Conservation (phyloP, 345 rosid species). For the Syzygium jambos region DNA sequence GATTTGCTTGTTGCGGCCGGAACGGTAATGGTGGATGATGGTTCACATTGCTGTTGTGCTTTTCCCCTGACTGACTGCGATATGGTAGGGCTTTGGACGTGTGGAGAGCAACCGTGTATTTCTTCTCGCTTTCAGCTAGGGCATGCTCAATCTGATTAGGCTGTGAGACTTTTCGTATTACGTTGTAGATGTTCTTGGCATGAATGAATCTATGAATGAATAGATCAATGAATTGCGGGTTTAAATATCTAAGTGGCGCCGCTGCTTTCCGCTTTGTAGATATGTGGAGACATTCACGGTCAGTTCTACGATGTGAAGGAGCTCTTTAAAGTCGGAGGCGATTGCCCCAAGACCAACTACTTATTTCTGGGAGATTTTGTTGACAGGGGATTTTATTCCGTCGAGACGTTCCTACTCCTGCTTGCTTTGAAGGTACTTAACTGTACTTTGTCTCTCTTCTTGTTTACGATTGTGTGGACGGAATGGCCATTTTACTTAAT, state of each 20-base stretch:
- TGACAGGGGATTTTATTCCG: conserved; percentile 93
- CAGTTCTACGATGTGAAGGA: conserved; percentile 98
- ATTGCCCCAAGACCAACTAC: conserved; percentile 94
- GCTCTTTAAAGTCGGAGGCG: conserved; percentile 95
- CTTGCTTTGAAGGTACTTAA: conserved; percentile 82
- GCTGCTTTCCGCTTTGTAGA: conserved; percentile 19
- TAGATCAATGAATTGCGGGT: background rate
- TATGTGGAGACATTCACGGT: conserved; percentile 98
- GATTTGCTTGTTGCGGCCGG: background rate
- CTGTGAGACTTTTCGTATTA: background rate
- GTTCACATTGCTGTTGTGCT: background rate
- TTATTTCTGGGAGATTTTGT: conserved; percentile 98
- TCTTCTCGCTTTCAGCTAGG: background rate
- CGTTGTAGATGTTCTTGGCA: background rate
- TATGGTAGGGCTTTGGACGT: background rate
- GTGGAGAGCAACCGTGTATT: background rate
- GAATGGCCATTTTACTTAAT: background rate
- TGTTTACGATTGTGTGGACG: background rate
- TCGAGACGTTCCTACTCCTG: conserved; percentile 90
- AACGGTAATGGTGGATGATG: background rate
- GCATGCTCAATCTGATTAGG: background rate
- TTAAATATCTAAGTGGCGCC: background rate
- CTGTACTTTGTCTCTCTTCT: background rate
- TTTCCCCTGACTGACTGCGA: background rate
- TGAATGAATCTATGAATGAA: background rate